Percentiles rank a stretch among this genome's conserved stretches.
These are phyloP conservation scores for Symbiodinium pilosum DNA, from an alignment of 73 alveolate genomes.

Conservation along the genomic window DNA sequence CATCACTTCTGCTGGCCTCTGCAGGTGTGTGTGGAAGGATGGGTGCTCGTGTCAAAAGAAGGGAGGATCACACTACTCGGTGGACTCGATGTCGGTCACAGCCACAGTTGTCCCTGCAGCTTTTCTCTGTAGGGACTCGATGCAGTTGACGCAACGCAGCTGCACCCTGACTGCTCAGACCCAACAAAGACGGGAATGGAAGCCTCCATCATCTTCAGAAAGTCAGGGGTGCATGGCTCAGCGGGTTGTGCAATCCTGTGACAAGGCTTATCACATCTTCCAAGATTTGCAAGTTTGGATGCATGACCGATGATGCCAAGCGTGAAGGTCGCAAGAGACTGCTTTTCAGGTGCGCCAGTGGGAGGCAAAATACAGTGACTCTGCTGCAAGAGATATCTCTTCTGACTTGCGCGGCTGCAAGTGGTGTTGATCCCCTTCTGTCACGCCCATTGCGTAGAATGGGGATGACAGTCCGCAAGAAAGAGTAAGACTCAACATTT, in stretches of 20 bases:
- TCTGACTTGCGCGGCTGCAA: neutral
- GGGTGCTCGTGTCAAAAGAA: constrained; percentile 86
- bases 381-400: neutral
- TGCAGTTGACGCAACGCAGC: too few species aligned
- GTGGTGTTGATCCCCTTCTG: neutral
- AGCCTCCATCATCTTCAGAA: constrained; percentile 71
- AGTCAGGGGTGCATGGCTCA: constrained; percentile 32
- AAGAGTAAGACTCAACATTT: too few species aligned
- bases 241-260: too few species aligned
- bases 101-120: neutral
- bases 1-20: too few species aligned
- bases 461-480: too few species aligned
- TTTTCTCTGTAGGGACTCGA: too few species aligned
- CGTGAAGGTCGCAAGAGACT: neutral
- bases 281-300: too few species aligned
- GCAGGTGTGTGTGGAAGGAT: constrained; percentile 70
- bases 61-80: constrained; percentile 94
- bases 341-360: constrained; percentile 49
- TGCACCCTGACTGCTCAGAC: neutral
- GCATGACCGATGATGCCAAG: too few species aligned
- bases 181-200: constrained; percentile 64
- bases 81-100: constrained; percentile 62
- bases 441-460: too few species aligned
- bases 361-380: constrained; percentile 58
- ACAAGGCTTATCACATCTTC: too few species aligned